phyloP scores from a whole-genome alignment of 345 rosid genomes.

The Physaria fendleri region DNA sequence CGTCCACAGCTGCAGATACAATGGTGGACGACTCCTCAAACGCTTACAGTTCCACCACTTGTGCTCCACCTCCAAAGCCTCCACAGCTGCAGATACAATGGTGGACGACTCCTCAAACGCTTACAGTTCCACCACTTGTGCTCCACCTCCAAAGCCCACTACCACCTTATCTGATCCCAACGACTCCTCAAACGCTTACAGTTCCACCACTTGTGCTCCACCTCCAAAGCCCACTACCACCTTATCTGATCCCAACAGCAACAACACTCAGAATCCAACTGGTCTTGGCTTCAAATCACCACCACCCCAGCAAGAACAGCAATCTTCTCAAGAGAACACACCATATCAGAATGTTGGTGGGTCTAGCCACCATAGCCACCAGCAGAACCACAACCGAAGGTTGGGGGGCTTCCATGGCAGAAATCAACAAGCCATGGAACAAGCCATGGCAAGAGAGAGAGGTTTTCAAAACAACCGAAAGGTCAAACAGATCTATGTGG shows the following conservation, averaged over 20 bases:
- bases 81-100: conserved; percentile 39
- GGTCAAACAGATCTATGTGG: conserved; percentile 91
- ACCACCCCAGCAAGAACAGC: conserved; percentile 1
- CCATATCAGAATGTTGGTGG: conserved; percentile 42
- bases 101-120: too few relatives aligned
- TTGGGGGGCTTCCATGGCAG: conserved; percentile 65
- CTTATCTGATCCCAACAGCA: conserved; percentile 31
- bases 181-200: conserved; percentile 40
- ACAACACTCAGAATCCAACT: conserved; percentile 22
- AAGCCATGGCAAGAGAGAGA: conserved; percentile 54
- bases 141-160: too few relatives aligned
- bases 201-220: conserved; percentile 22
- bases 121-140: too few relatives aligned
- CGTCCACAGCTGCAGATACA: conserved; percentile 40
- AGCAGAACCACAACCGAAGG: conserved; percentile 41
- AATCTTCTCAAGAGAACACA: conserved; percentile 42
- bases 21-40: too few relatives aligned
- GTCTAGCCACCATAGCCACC: conserved; percentile 36
- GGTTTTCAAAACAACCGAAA: conserved; percentile 47
- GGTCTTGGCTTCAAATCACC: conserved; percentile 32
- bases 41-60: too few relatives aligned
- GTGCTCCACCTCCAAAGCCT: too few relatives aligned
- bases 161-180: conserved; percentile 32
- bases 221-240: conserved; percentile 27
- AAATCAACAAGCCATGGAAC: too few relatives aligned